These are phyloP conservation scores for Nakazawaea anatomiae DNA, from an alignment of 805 yeast species.

Conservation along the genomic window DNA sequence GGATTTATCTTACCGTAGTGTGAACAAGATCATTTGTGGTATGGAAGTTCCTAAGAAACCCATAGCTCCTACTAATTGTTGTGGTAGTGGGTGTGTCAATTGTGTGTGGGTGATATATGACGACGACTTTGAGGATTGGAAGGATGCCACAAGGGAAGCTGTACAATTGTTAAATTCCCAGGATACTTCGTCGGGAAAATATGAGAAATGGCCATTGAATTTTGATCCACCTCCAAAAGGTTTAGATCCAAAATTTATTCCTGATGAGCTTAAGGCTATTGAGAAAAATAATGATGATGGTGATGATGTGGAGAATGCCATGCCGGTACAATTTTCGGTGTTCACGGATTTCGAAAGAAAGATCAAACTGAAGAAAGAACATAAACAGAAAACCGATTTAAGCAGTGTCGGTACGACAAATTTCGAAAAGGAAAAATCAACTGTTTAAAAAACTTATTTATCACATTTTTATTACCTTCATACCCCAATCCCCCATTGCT, in stretches of 20 bases:
- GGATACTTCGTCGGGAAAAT: conserved; percentile 32
- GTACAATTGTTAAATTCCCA: conserved; percentile 30
- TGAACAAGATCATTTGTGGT: conserved; percentile 46
- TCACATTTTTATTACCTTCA: background rate
- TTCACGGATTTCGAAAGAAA: conserved; percentile 80
- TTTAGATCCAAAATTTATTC: conserved; percentile 36
- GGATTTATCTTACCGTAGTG: conserved; percentile 28
- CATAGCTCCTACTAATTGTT: conserved; percentile 88
- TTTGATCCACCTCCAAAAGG: conserved; percentile 51
- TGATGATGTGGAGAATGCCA: conserved; percentile 42
- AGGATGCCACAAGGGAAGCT: conserved; percentile 51
- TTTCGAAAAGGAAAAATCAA: background rate
- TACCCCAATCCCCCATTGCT: background rate
- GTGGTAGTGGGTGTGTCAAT: conserved; percentile 95
- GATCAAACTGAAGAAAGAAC: conserved; percentile 34
- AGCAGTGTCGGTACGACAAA: background rate
- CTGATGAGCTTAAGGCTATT: conserved; percentile 25
- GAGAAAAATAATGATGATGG: conserved; percentile 12
- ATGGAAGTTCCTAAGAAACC: conserved; percentile 80
- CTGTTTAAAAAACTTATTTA: background rate
- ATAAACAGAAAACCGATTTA: background rate
- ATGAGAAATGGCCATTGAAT: conserved; percentile 56
- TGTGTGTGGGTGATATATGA: conserved; percentile 95
- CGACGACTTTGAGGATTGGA: conserved; percentile 87
- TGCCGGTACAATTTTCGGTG: conserved; percentile 72